phyloP scores from a whole-genome alignment of 495 filamentous ascomycete genomes.

The Xylona heveae region DNA sequence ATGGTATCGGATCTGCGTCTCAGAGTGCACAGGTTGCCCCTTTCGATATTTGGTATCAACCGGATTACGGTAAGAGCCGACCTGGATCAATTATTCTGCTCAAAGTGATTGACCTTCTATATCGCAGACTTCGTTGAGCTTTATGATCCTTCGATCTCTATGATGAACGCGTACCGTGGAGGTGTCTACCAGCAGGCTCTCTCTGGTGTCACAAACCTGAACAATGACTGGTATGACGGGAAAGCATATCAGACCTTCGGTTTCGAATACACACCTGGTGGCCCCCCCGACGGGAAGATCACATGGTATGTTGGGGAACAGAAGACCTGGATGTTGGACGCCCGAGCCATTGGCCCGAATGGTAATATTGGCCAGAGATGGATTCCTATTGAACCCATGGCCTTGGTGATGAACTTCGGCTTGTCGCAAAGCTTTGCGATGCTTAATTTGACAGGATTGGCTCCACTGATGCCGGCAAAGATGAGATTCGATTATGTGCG shows the following conservation, averaged over 20 bases:
- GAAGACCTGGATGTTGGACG: slow-evolving; percentile 46
- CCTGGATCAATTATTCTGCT: neutral
- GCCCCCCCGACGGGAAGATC: slow-evolving; percentile 31
- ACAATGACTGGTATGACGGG: slow-evolving; percentile 60
- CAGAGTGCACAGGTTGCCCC: slow-evolving; percentile 57
- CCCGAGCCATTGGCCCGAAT: slow-evolving; percentile 41
- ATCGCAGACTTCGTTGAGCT: slow-evolving; percentile 34
- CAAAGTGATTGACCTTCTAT: slow-evolving; percentile 3
- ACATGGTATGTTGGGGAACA: slow-evolving; percentile 48
- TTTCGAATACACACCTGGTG: slow-evolving; percentile 52
- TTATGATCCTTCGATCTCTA: slow-evolving; percentile 33
- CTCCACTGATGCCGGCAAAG: slow-evolving; percentile 37
- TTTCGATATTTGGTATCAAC: slow-evolving; percentile 57
- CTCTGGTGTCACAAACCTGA: slow-evolving; percentile 48
- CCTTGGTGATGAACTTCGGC: slow-evolving; percentile 49
- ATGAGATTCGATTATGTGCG: slow-evolving; percentile 58
- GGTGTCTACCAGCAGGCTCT: slow-evolving; percentile 54
- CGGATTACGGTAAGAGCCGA: slow-evolving; percentile 33
- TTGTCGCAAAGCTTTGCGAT: slow-evolving; percentile 48
- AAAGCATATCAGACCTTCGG: slow-evolving; percentile 49
- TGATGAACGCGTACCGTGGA: slow-evolving; percentile 44
- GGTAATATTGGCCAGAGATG: slow-evolving; percentile 52
- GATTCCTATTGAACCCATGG: slow-evolving; percentile 50
- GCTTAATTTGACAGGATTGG: slow-evolving; percentile 31
- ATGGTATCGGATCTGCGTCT: slow-evolving; percentile 37